A percentile compares a stretch with the other conserved stretches of the same genome.
phyloP scores from a whole-genome alignment of 257 asterid species.

The Eucommia ulmoides region DNA sequence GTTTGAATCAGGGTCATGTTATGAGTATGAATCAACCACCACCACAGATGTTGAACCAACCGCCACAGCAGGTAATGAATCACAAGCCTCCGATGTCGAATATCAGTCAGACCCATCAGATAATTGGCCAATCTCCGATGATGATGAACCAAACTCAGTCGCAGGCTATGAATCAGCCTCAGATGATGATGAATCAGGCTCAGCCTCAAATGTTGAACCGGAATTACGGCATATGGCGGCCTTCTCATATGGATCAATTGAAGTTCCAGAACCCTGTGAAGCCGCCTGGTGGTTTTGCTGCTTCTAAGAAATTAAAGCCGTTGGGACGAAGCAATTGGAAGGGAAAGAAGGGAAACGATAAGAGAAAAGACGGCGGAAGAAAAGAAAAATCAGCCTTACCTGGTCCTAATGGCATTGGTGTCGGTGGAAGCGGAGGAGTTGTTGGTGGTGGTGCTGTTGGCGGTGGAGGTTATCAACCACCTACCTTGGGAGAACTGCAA shows the following conservation, averaged over 20 bases:
- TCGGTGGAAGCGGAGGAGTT: constrained; percentile 8
- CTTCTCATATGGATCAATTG: constrained; percentile 28
- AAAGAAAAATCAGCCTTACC: constrained; percentile 25
- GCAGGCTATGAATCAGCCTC: background rate
- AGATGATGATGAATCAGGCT: background rate
- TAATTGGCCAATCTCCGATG: constrained; percentile 27
- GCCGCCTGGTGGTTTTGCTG: constrained; percentile 14
- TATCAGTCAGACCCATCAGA: background rate
- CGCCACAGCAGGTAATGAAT: constrained; percentile 38
- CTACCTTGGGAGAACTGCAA: constrained; percentile 55
- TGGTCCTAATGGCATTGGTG: constrained; percentile 22
- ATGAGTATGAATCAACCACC: constrained; percentile 24
- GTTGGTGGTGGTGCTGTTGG: constrained; percentile 15
- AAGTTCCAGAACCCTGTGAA: constrained; percentile 45
- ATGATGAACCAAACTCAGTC: constrained; percentile 15
- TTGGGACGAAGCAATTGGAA: constrained; percentile 74
- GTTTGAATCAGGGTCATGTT: constrained; percentile 30
- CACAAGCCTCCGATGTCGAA: constrained; percentile 1
- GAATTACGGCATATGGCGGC: constrained; percentile 52
- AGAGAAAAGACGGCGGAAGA: constrained; percentile 37
- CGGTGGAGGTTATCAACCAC: constrained; percentile 50
- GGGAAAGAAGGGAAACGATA: constrained; percentile 43
- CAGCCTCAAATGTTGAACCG: constrained; percentile 33
- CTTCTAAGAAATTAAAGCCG: constrained; percentile 19
- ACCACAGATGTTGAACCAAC: constrained; percentile 19